Evolutionary conservation across 2,329 filamentous ascomycete genomes (phyloP), one percentile per base, ranked within the genome.

Genomic region (Zymoseptoria ardabiliae): DNA sequence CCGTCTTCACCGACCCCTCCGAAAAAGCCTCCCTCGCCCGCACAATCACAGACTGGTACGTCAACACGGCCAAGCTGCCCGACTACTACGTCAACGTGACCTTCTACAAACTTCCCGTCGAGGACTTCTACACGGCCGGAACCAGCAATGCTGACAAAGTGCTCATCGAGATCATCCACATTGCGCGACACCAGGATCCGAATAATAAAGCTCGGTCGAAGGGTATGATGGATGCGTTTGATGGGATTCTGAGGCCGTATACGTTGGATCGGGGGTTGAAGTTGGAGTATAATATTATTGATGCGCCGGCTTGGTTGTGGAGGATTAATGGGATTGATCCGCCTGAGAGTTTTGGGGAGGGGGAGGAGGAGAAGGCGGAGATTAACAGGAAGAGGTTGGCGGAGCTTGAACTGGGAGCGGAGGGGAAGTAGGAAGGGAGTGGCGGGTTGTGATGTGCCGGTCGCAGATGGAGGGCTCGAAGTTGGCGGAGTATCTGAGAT

Each of bases 311-410:
- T 23, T 20, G 19, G 21, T 35, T 54, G 22, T 54, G 52, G 52
- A 25, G 52, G 52, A 54, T 54, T 20, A 54, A 54, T 35, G 52
- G 52, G 22, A 54, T 54, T 19, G 52, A 54, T 35, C 52, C 52
- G 9, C 52, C 52, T 22, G 52, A 54, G 52, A 21, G 19, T 25
- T 54, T 54, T 35, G 22, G 22, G 4, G 19, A 10, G 9, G 52
- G 23, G 21, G 52, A 54, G 9, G 10, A 54, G 22, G 52, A 54
- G 25, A 19, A 54, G 52, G 52, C 52, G 25, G 52, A 19, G 52
- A 25, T 19, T 9, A 54, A 28, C 20, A 30, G 28, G 52, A 25
- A 20, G 21, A 7, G 28, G 22, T 20, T 54, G 52, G 25, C 19
- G 19, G 21, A 54, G 52, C 41, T 55, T 23, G 35, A 41, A 4